These are phyloP conservation scores for Moringa oleifera DNA, from an alignment of 345 rosid genomes.

Conservation along the genomic window DNA sequence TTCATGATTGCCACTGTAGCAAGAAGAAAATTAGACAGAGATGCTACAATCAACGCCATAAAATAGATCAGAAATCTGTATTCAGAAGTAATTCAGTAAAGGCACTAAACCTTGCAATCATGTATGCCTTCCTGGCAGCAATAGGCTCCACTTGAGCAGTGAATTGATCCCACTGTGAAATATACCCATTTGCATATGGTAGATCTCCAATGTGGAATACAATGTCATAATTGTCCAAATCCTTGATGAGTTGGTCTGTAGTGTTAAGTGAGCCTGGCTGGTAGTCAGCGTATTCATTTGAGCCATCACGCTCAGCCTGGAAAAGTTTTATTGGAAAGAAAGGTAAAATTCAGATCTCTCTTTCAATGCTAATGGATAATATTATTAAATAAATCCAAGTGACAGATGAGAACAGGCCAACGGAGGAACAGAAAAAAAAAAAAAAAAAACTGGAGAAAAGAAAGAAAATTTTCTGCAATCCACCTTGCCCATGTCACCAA, in stretches of 20 bases:
- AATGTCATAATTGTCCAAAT: conserved; percentile 24
- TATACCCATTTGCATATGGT: conserved; percentile 36
- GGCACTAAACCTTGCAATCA: conserved; percentile 35
- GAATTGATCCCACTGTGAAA: conserved; percentile 48
- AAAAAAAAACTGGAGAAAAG: no score
- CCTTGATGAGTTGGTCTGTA: conserved; percentile 32
- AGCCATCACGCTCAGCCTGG: conserved; percentile 45
- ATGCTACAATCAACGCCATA: not conserved
- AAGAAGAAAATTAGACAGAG: not conserved
- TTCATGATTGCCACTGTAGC: conserved; percentile 35
- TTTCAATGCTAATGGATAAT: no score
- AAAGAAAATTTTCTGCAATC: no score
- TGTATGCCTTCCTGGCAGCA: conserved; percentile 32
- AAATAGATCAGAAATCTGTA: not conserved
- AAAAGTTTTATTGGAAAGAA: not conserved
- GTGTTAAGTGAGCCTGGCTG: conserved; percentile 45
- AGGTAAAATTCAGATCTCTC: no score
- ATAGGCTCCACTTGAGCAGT: conserved; percentile 38
- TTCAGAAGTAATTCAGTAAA: no score
- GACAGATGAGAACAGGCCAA: no score
- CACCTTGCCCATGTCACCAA: conserved; percentile 52
- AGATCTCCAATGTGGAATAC: conserved; percentile 42
- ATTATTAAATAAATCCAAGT: no score
- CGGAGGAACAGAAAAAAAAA: no score
- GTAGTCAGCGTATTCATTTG: conserved; percentile 34